Conservation (phyloP, 2,329 filamentous ascomycete species). For the Paecilomyces variotii region DNA sequence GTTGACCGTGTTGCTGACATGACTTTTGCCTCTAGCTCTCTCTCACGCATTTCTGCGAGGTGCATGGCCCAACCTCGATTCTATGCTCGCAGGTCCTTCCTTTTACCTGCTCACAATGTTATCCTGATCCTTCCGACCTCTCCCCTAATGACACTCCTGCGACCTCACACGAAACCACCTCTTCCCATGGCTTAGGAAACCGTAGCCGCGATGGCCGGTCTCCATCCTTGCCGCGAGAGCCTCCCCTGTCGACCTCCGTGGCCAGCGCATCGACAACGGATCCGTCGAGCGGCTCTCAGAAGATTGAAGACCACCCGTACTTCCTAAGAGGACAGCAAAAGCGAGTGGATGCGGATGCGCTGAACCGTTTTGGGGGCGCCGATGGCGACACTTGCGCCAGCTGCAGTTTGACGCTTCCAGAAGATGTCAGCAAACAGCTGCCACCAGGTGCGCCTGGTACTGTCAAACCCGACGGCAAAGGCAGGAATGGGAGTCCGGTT, state of each 20-base stretch:
- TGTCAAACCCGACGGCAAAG: slow-evolving; percentile 40
- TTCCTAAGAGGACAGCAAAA: slow-evolving; percentile 35
- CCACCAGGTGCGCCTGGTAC: slow-evolving; percentile 47
- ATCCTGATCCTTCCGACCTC: slow-evolving; percentile 28
- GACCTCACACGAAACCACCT: slow-evolving; percentile 21
- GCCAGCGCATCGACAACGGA: slow-evolving; percentile 15
- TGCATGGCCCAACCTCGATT: slow-evolving; percentile 55
- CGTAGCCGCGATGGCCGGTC: slow-evolving; percentile 10
- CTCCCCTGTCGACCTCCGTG: slow-evolving; percentile 19
- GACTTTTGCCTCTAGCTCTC: slow-evolving; percentile 41
- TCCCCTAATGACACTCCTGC: slow-evolving; percentile 36
- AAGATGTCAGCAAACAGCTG: slow-evolving; percentile 46
- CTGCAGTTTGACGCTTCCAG: slow-evolving; percentile 49
- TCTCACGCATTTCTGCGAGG: slow-evolving; percentile 55
- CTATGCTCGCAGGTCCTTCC: slow-evolving; percentile 53
- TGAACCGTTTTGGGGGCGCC: slow-evolving; percentile 33
- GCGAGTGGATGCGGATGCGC: slow-evolving; percentile 37
- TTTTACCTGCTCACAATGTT: slow-evolving; percentile 47
- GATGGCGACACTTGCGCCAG: slow-evolving; percentile 50
- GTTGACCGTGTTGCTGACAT: background rate
- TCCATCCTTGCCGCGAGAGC: slow-evolving; percentile 9
- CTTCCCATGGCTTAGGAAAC: slow-evolving; percentile 16
- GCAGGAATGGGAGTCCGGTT: slow-evolving; percentile 46
- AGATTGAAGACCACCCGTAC: slow-evolving; percentile 45
- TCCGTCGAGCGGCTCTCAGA: slow-evolving; percentile 11